Conservation (phyloP, 257 asterid species). For the Solanum clarkiae region DNA sequence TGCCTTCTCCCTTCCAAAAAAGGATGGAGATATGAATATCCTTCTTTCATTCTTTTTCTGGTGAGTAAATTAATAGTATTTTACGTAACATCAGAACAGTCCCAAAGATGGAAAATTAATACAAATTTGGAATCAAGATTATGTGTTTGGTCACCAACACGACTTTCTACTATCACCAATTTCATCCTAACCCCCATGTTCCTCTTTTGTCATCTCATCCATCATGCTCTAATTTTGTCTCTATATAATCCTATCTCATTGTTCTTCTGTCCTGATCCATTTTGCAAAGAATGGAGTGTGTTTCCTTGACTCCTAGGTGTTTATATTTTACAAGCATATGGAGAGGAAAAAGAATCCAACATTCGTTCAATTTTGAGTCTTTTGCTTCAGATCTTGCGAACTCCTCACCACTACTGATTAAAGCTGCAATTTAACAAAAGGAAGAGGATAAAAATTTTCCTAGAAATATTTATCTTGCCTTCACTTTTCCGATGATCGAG, state of each 20-base stretch:
- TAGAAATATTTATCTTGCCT: not conserved
- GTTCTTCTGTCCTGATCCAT: not conserved
- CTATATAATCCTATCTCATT: not conserved
- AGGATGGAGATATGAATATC: conserved; percentile 83
- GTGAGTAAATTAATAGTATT: not conserved
- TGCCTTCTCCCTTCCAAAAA: conserved; percentile 2
- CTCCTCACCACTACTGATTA: too few relatives aligned
- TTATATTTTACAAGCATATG: not conserved
- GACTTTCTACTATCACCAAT: not conserved
- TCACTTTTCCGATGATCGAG: too few relatives aligned
- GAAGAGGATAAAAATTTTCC: too few relatives aligned
- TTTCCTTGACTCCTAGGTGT: not conserved
- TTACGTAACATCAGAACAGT: not conserved
- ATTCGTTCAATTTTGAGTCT: too few relatives aligned
- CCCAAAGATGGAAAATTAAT: not conserved
- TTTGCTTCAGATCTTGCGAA: too few relatives aligned
- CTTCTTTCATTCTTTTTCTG: conserved; percentile 14
- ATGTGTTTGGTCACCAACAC: not conserved
- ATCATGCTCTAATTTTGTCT: not conserved
- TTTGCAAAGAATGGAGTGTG: not conserved
- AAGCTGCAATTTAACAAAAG: too few relatives aligned
- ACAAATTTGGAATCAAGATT: not conserved
- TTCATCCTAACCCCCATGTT: not conserved
- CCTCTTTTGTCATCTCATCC: not conserved
- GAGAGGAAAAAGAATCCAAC: not conserved